Evolutionary conservation across 2,329 filamentous ascomycete species (phyloP).

Genomic region (Seiridium unicorne): DNA sequence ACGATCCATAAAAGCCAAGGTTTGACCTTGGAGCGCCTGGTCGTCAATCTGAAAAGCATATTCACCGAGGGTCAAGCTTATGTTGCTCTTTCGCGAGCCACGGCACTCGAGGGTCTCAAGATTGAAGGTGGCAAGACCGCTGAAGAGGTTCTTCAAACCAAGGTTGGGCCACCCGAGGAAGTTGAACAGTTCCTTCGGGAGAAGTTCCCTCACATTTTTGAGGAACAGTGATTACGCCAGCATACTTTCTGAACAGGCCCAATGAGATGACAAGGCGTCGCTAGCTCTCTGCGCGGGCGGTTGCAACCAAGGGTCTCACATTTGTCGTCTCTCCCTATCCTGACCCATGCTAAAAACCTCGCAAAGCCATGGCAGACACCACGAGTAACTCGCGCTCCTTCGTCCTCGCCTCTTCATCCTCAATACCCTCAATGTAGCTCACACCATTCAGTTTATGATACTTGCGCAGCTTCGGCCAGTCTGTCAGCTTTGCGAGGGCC

Average conservation of each 20-base stretch:
- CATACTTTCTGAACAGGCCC: background rate
- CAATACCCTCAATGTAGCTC: slow-evolving; percentile 45
- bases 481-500: slow-evolving; percentile 56
- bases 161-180: background rate
- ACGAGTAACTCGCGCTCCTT: slow-evolving; percentile 67
- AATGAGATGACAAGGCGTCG: background rate
- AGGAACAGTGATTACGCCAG: background rate
- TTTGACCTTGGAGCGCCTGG: slow-evolving; percentile 57
- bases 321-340: background rate
- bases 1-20: slow-evolving; percentile 64
- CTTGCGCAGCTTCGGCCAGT: slow-evolving; percentile 72
- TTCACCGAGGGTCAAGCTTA: slow-evolving; percentile 59
- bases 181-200: background rate
- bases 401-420: slow-evolving; percentile 40
- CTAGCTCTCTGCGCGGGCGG: background rate
- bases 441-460: slow-evolving; percentile 78
- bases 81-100: slow-evolving; percentile 54
- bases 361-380: slow-evolving; percentile 75
- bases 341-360: slow-evolving; percentile 44
- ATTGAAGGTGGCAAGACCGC: background rate
- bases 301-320: background rate
- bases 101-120: slow-evolving; percentile 42
- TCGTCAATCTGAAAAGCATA: slow-evolving; percentile 46
- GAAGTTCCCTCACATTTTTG: background rate
- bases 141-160: background rate